phyloP scores from a whole-genome alignment of 441 rosid genomes.

The Metrosideros polymorpha region DNA sequence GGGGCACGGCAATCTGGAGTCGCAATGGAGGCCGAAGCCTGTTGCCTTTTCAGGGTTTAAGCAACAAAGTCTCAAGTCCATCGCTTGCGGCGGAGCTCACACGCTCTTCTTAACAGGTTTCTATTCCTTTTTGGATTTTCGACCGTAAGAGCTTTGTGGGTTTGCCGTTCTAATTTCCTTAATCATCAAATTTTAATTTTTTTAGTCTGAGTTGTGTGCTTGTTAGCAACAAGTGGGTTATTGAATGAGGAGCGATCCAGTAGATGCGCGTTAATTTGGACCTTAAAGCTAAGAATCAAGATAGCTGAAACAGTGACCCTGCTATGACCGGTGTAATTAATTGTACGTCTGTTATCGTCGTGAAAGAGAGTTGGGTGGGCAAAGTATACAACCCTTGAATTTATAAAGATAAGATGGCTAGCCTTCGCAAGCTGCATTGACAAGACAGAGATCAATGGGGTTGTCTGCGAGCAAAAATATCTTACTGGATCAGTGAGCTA shows the following conservation, averaged over 20 bases:
- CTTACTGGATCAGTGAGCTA: not conserved
- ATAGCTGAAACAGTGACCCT: not conserved
- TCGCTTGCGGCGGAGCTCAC: slow-evolving; percentile 97
- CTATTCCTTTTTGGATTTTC: not conserved
- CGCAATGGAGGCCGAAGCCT: slow-evolving; percentile 56
- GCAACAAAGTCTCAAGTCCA: slow-evolving; percentile 35
- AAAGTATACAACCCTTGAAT: not conserved
- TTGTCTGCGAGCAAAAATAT: not conserved
- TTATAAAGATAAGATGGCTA: not conserved
- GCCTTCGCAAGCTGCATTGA: not conserved
- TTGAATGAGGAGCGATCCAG: not conserved
- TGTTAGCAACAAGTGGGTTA: not conserved
- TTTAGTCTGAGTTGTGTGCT: not conserved
- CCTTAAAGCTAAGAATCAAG: not conserved
- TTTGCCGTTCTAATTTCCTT: not conserved
- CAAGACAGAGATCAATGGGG: not conserved
- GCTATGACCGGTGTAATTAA: not conserved
- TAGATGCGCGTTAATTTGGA: not conserved
- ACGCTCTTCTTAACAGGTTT: slow-evolving; percentile 87
- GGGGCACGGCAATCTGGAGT: slow-evolving; percentile 64
- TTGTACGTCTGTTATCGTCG: not conserved
- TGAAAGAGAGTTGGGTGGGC: not conserved
- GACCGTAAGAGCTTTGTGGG: not conserved
- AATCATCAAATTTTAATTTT: not conserved
- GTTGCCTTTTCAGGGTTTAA: slow-evolving; percentile 33